These are phyloP conservation scores for Talaromyces rugulosus DNA, from an alignment of 2,329 filamentous ascomycete genomes.

Conservation along the genomic window DNA sequence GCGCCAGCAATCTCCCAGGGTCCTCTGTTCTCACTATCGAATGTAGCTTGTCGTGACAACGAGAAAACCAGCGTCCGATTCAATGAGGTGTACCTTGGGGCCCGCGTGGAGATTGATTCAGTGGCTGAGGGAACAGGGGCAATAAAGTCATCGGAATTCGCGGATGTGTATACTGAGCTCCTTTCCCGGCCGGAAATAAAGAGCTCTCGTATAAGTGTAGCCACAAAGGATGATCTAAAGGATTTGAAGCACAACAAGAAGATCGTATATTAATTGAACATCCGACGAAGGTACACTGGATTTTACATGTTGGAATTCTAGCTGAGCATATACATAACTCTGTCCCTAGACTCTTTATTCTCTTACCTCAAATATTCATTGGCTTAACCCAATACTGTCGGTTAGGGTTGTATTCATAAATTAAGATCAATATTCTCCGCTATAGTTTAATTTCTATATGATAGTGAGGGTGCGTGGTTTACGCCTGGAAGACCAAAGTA, in stretches of 20 bases:
- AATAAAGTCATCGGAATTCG: constrained; percentile 7
- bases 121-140: not conserved
- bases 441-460: no score
- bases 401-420: no score
- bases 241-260: constrained; percentile 1
- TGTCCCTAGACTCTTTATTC: no score
- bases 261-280: not conserved
- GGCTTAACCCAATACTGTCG: no score
- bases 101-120: constrained; percentile 6
- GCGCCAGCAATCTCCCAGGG: constrained; percentile 5
- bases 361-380: no score
- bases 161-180: not conserved
- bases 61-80: constrained; percentile 7
- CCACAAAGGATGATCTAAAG: not conserved
- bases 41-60: constrained; percentile 10
- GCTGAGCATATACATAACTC: not conserved
- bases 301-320: not conserved
- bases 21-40: constrained; percentile 4
- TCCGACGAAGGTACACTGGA: not conserved
- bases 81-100: constrained; percentile 4
- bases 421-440: no score
- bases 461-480: no score
- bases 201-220: constrained; percentile 4
- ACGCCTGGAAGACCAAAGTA: no score
- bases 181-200: not conserved